Conservation (phyloP, 345 rosid genomes). For the Streptanthus diversifolius region DNA sequence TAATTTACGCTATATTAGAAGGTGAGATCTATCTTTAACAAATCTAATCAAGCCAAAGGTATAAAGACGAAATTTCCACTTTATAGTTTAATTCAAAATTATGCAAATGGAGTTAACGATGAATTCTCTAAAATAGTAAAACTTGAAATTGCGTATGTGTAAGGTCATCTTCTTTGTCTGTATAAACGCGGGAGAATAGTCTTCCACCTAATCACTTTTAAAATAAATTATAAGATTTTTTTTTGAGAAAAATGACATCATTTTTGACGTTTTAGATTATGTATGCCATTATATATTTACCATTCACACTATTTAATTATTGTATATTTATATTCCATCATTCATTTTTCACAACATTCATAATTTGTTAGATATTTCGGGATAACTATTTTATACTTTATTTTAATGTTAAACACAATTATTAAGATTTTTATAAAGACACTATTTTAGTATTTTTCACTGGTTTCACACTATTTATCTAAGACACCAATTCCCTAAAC, state of each 20-base stretch:
- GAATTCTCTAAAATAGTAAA: not conserved
- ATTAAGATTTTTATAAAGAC: too few relatives aligned
- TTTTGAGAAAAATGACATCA: not conserved
- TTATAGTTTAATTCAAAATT: not conserved
- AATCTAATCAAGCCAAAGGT: not conserved
- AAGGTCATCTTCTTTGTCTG: not conserved
- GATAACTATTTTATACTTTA: too few relatives aligned
- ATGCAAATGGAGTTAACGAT: not conserved
- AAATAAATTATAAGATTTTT: not conserved
- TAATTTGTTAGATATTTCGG: too few relatives aligned
- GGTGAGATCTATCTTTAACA: not conserved
- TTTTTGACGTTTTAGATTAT: not conserved
- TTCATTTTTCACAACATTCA: too few relatives aligned
- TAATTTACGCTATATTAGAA: not conserved
- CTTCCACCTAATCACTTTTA: not conserved
- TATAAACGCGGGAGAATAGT: not conserved
- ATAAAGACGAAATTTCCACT: not conserved
- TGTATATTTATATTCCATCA: too few relatives aligned
- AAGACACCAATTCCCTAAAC: too few relatives aligned
- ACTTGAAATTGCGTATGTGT: not conserved
- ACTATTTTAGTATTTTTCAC: too few relatives aligned
- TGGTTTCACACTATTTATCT: too few relatives aligned
- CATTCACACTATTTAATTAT: too few relatives aligned
- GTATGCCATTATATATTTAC: not conserved
- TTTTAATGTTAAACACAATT: too few relatives aligned